Percentiles rank a stretch among this genome's conserved stretches.
phyloP scores from a whole-genome alignment of 495 filamentous ascomycete genomes.

The Penicillium canescens region DNA sequence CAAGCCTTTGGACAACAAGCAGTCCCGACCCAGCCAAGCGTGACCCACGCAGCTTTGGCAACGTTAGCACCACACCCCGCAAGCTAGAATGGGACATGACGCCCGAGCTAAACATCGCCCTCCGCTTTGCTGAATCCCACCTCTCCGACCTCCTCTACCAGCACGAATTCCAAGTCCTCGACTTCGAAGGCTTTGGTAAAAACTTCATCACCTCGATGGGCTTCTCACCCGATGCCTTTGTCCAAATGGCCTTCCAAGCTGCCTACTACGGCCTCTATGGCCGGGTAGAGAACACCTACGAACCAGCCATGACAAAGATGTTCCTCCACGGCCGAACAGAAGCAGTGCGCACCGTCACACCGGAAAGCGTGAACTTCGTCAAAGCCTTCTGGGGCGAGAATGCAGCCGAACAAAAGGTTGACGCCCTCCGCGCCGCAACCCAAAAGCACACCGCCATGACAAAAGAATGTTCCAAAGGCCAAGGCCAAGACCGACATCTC shows the following conservation, averaged over 20 bases:
- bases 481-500: slow-evolving; percentile 91
- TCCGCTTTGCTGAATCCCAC: slow-evolving; percentile 93
- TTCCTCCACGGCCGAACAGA: slow-evolving; percentile 94
- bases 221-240: slow-evolving; percentile 95
- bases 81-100: slow-evolving; percentile 98
- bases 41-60: slow-evolving; percentile 90
- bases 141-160: slow-evolving; percentile 94
- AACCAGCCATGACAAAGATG: slow-evolving; percentile 96
- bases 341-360: slow-evolving; percentile 83
- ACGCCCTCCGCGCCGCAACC: slow-evolving; percentile 79
- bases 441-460: slow-evolving; percentile 79
- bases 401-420: slow-evolving; percentile 76
- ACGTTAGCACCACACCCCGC: slow-evolving; percentile 90
- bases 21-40: slow-evolving; percentile 93
- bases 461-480: slow-evolving; percentile 83
- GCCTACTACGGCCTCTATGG: slow-evolving; percentile 98
- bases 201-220: slow-evolving; percentile 97
- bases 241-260: slow-evolving; percentile 99
- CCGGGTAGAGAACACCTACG: slow-evolving; percentile 89
- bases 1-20: slow-evolving; percentile 84
- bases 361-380: slow-evolving; percentile 81
- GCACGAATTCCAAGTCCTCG: slow-evolving; percentile 91
- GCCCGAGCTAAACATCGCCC: slow-evolving; percentile 85
- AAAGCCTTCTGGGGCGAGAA: slow-evolving; percentile 94
- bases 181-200: slow-evolving; percentile 89